Evolutionary conservation across 2,329 filamentous ascomycete species (phyloP), one percentile per base, ranked within the genome.

Genomic region (Ramichloridium luteum): DNA sequence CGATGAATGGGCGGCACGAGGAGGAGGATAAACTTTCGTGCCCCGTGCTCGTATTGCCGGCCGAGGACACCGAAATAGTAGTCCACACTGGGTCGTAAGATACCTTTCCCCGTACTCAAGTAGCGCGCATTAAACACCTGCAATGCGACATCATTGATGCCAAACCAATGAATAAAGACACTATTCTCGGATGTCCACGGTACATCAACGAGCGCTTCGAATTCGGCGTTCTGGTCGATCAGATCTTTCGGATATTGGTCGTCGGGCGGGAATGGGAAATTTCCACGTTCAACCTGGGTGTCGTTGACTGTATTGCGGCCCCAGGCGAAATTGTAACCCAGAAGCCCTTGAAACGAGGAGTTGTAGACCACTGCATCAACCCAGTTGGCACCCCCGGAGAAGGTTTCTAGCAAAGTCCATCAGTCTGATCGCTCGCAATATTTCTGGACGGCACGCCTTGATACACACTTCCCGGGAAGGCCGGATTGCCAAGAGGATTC

Each of bases 161-260:
- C 37, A 20, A 39, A 36, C 11, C 12, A 34, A 31, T 23, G 31
- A 25, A 39, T 31, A 25, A 36, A 36, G 6, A 39, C 16, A 28
- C 33, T 39, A 8, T 39, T 39, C 3, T 27, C 28, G 13, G 16
- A n/a, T 11, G 32, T 36, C 37, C 37, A 39, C 4, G 6, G 4
- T 3, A 33, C 25, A n/a, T 25, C 16, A n/a, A 28, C 17, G 26
- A 33, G 20, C 5, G 13, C n/a, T 6, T 23, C 26, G 13, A 34
- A 39, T 13, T 26, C 16, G 3, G 11, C 22, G 13, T 32, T 14
- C 9, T 39, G 37, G 1, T 33, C 37, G 3, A 27, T 27, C 17
- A 36, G 34, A 17, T 39, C 37, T 16, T 26, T 17, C 9, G 26
- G 11, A 8, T 33, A 32, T 16, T 26, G 16, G 15, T 15, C 10